Evolutionary conservation across 352 stramenopile genomes (phyloP).

Genomic region (Globisporangium lucens): DNA sequence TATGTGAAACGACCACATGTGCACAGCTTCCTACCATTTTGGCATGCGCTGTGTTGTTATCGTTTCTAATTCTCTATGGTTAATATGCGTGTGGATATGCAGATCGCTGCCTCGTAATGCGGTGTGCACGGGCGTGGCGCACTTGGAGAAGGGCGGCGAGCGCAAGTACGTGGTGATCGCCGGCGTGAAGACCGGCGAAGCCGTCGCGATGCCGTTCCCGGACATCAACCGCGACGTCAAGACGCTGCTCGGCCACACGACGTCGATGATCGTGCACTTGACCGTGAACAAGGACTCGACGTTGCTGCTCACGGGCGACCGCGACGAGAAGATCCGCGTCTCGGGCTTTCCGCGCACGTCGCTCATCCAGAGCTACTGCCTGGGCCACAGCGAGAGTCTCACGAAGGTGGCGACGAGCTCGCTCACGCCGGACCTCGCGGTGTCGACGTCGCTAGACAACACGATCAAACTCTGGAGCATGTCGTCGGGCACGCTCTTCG

Average conservation of each 20-base stretch:
- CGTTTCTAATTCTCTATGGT: not conserved
- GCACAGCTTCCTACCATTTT: not conserved
- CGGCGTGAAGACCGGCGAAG: constrained; percentile 81
- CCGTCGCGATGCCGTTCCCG: constrained; percentile 73
- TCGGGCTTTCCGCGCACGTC: constrained; percentile 70
- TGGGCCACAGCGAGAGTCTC: constrained; percentile 70
- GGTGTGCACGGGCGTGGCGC: constrained; percentile 56
- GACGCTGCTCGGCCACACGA: constrained; percentile 80
- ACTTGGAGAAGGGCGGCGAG: constrained; percentile 25
- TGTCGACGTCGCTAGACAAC: constrained; percentile 80
- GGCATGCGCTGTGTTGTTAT: not conserved
- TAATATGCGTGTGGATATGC: not conserved
- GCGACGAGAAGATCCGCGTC: constrained; percentile 85
- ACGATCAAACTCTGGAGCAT: constrained; percentile 80
- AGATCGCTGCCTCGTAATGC: constrained; percentile 61
- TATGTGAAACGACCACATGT: not conserved
- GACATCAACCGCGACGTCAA: constrained; percentile 63
- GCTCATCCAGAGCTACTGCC: constrained; percentile 81
- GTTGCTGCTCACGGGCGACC: constrained; percentile 72
- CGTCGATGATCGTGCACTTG: constrained; percentile 84
- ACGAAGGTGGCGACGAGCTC: constrained; percentile 50
- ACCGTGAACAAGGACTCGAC: constrained; percentile 46
- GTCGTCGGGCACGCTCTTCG: constrained; percentile 40
- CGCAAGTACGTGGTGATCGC: constrained; percentile 62
- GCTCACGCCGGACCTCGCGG: constrained; percentile 44